Conservation (phyloP, 306 rosid genomes). For the Rosa rugosa region DNA sequence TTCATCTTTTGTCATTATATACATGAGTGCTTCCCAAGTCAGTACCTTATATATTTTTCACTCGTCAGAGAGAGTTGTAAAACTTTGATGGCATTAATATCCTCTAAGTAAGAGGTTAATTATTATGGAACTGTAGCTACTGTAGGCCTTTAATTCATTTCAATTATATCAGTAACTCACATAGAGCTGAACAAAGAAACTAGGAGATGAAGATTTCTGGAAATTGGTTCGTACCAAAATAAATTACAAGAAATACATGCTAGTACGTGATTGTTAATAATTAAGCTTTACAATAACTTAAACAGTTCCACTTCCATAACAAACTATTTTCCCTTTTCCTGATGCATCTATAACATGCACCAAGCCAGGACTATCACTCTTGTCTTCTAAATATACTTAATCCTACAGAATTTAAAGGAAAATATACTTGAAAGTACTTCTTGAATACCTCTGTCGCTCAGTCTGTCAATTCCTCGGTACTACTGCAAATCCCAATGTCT, state of each 20-base stretch:
- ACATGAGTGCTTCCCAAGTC: conserved; percentile 5
- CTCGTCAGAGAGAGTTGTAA: not conserved
- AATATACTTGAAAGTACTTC: not conserved
- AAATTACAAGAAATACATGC: not conserved
- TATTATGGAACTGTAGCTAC: not conserved
- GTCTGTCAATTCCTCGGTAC: conserved; percentile 1
- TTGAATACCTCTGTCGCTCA: not conserved
- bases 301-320: not conserved
- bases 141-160: not conserved
- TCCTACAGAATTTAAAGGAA: not conserved
- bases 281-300: not conserved
- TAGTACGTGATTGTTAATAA: not conserved
- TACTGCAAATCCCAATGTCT: not conserved
- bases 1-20: not conserved
- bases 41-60: not conserved
- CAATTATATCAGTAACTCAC: not conserved
- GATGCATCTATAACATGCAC: conserved; percentile 2
- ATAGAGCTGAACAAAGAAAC: not conserved
- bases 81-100: not conserved
- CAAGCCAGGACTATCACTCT: not conserved
- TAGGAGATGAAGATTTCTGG: not conserved
- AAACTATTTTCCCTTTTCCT: not conserved
- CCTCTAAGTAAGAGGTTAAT: not conserved
- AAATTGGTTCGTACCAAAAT: not conserved
- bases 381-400: not conserved